Evolutionary conservation across 2,329 filamentous ascomycete genomes (phyloP).

Genomic region (Ceratocystis eucalypticola): DNA sequence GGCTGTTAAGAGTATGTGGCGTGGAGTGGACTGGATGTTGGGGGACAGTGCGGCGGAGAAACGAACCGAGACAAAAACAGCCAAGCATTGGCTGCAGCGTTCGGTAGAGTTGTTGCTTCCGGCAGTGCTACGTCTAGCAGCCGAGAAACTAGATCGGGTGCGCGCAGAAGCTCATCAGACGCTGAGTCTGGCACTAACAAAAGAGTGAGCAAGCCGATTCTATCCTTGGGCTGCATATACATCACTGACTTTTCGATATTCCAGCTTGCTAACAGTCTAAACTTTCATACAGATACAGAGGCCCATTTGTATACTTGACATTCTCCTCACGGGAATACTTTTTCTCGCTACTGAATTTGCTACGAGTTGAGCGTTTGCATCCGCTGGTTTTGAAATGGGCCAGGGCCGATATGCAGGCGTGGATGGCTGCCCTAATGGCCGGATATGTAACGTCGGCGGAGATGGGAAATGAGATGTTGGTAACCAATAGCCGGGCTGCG

Average conservation of each 20-base stretch:
- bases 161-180: constrained; percentile 51
- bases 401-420: constrained; percentile 25
- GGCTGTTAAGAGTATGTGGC: constrained; percentile 54
- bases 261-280: constrained; percentile 22
- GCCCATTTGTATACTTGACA: constrained; percentile 29
- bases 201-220: constrained; percentile 31
- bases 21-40: constrained; percentile 23
- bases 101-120: constrained; percentile 34
- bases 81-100: constrained; percentile 21
- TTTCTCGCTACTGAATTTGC: constrained; percentile 36
- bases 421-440: constrained; percentile 44
- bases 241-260: too few species aligned
- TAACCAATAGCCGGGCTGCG: constrained; percentile 54
- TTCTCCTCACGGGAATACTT: constrained; percentile 52
- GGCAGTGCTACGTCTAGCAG: constrained; percentile 52
- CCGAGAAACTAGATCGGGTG: constrained; percentile 84
- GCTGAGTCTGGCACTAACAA: constrained; percentile 33
- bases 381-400: constrained; percentile 29
- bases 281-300: constrained; percentile 25
- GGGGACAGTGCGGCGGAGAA: constrained; percentile 17
- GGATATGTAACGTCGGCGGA: constrained; percentile 63
- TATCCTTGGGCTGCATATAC: neutral
- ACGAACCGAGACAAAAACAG: too few species aligned
- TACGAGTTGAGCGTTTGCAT: constrained; percentile 28
- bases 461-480: constrained; percentile 61